Evolutionary conservation across 306 rosid species (phyloP), one percentile per base, ranked within the genome.

Genomic region (Prosopis cineraria): DNA sequence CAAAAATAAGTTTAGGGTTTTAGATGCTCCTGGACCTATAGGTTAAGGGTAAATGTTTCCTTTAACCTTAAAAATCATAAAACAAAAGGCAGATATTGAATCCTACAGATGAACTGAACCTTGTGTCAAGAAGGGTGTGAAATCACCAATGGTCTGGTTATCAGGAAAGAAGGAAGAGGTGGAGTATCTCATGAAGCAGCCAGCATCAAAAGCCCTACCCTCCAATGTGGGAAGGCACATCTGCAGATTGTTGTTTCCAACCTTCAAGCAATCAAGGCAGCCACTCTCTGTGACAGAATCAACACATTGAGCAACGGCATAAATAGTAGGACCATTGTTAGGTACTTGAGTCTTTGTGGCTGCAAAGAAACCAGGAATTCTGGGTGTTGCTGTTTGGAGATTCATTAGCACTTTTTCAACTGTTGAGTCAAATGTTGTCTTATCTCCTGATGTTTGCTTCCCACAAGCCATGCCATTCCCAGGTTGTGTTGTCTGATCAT

Each of bases 241-340:
- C 19, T 73, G 64, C 24, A 78, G 10, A 45, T 86, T 86, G 55
- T 3, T 44, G 34, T 65, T 62, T 0, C 79, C 87, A 30, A 83
- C 78, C 20, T 34, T 77, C 81, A 86, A 73, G 80, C 89, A 86
- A 37, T 73, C 75, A 13, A 39, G 72, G 69, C 89, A 86, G 29
- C 77, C 89, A 24, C 34, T 69, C 13, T 29, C 5, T 25, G 25
- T 63, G 39, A 60, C 59, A 22, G 83, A 80, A 29, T 77, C 85
- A 16, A 31, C 83, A 58, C 89, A 86, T 41, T 86, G 89, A n/a
- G 89, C 89, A 50, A 86, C 45, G 7, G 79, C 85, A 40, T 80
- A 86, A 4, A 83, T 36, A 7, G 63, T 24, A 14, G 34, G 34
- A 30, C 70, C 70, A 4, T 58, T 11, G 33, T 56, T 65, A n/a